Evolutionary conservation across 129 eudicot genomes (phyloP).

Genomic region (Artemisia tridentata): DNA sequence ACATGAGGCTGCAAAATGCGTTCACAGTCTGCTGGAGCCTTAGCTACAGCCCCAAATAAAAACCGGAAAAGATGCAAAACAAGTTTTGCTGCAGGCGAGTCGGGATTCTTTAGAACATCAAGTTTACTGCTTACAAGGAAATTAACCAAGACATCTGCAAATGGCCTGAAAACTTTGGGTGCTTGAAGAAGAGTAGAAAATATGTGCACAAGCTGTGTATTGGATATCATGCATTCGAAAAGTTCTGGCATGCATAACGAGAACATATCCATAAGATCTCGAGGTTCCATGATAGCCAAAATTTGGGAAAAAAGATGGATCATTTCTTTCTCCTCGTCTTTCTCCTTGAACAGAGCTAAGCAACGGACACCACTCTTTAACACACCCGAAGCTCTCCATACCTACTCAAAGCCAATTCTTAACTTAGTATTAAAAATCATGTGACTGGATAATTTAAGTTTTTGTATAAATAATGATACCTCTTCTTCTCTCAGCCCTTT

Average conservation of each 20-base stretch:
- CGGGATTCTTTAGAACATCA: conserved; percentile 94
- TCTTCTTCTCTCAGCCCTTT: conserved; percentile 98
- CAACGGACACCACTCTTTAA: conserved; percentile 97
- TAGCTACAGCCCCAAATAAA: conserved; percentile 81
- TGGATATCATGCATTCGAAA: conserved; percentile 97
- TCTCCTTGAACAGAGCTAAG: conserved; percentile 85
- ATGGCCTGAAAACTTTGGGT: conserved; percentile 86
- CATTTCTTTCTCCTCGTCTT: conserved; percentile 96
- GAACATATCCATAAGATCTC: conserved; percentile 99
- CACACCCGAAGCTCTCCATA: conserved; percentile 95
- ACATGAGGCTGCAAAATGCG: conserved; percentile 96
- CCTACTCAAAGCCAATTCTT: conserved; percentile 39
- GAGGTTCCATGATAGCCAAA: conserved; percentile 93
- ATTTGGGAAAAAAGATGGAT: conserved; percentile 85
- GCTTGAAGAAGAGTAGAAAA: conserved; percentile 87
- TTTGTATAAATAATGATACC: conserved; percentile 41
- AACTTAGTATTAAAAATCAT: conserved; percentile 20
- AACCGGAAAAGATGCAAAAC: conserved; percentile 90
- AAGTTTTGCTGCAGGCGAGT: conserved; percentile 89
- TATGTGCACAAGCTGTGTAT: conserved; percentile 85
- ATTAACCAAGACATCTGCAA: conserved; percentile 90
- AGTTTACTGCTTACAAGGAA: conserved; percentile 97
- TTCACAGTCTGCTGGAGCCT: conserved; percentile 95
- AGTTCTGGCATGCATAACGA: conserved; percentile 97
- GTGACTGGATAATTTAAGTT: conserved; percentile 3